A percentile compares a stretch with the other conserved stretches of the same genome.
Conservation (phyloP, 1,284 basidiomycete species). For the Gastroboletus turbinatus region DNA sequence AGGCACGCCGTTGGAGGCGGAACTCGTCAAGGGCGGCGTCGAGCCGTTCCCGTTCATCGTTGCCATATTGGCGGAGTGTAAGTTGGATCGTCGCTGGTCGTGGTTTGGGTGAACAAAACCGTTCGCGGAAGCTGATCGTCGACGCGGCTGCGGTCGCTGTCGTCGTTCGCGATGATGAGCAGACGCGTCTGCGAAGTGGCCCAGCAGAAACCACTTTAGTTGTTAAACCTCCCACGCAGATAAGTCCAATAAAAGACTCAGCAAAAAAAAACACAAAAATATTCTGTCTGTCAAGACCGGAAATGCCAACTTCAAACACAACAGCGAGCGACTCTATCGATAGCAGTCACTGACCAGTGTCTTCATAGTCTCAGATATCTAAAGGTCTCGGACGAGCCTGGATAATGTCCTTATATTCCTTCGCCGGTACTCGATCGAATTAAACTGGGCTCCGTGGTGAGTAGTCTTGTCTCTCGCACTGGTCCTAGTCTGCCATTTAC, state of each 20-base stretch:
- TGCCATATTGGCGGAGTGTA: conserved; percentile 18
- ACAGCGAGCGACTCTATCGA: background rate
- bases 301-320: background rate
- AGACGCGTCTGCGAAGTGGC: conserved; percentile 20
- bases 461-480: background rate
- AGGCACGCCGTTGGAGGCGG: conserved; percentile 27
- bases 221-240: conserved; percentile 22
- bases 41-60: conserved; percentile 26
- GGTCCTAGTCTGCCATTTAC: background rate
- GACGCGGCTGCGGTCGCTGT: conserved; percentile 15
- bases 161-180: conserved; percentile 27
- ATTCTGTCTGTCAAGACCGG: background rate
- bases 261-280: conserved; percentile 1
- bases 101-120: background rate
- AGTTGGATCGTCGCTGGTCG: conserved; percentile 18
- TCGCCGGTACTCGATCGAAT: background rate
- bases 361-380: background rate
- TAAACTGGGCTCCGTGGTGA: background rate
- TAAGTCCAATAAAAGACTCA: conserved; percentile 13
- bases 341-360: background rate
- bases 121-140: conserved; percentile 3
- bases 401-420: background rate
- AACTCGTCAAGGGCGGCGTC: conserved; percentile 28
- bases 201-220: background rate
- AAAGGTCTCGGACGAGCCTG: background rate